These are phyloP conservation scores for Trichosporon faecale DNA, from an alignment of 1,284 basidiomycete species.

Conservation along the genomic window DNA sequence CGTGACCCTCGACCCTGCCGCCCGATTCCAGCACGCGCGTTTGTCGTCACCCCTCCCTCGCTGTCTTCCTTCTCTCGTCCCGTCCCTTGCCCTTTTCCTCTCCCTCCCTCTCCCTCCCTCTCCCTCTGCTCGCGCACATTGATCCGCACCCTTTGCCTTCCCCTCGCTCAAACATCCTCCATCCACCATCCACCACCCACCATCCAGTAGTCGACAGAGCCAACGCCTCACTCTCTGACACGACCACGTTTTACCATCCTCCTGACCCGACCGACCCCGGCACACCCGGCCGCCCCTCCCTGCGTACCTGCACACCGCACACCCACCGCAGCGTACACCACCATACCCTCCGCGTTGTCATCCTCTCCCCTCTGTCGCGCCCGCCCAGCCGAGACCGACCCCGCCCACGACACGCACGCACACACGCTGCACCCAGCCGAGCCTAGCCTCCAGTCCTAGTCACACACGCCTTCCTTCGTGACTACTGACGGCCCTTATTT, in stretches of 20 bases:
- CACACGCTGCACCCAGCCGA: too few relatives aligned
- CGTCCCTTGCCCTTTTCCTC: neutral
- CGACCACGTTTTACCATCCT: neutral
- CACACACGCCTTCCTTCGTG: neutral
- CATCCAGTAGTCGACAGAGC: neutral
- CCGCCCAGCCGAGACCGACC: neutral
- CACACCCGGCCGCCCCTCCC: neutral
- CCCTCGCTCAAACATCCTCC: neutral
- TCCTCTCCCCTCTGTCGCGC: neutral
- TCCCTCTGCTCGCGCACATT: neutral
- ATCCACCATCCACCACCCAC: neutral
- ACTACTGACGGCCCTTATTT: neutral
- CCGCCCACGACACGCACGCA: neutral
- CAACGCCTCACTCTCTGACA: neutral
- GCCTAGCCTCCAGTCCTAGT: neutral
- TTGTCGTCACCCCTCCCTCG: neutral
- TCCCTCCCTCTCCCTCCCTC: neutral
- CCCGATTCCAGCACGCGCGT: conserved; percentile 10
- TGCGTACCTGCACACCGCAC: neutral
- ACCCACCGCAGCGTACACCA: neutral
- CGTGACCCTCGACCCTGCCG: neutral
- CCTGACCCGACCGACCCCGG: neutral
- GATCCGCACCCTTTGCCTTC: neutral
- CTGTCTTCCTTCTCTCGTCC: neutral
- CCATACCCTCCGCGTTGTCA: neutral